Evolutionary conservation across 768 basidiomycete genomes (phyloP).

Genomic region (Cyathus striatus): DNA sequence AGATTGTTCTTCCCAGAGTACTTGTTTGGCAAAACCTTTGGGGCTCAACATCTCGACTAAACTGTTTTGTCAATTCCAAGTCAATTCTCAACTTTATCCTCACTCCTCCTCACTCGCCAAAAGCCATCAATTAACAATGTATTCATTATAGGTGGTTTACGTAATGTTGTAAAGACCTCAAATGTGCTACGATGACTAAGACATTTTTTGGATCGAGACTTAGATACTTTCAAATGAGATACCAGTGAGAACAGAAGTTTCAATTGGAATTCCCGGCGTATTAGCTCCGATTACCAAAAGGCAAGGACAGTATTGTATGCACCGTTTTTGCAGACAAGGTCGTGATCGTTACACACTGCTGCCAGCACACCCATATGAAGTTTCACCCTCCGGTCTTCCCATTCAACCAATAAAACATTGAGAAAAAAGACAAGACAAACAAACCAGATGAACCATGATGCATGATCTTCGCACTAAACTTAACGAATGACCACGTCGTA

Average conservation of each 20-base stretch:
- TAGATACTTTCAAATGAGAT: too few species aligned
- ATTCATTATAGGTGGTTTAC: too few species aligned
- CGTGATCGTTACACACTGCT: neutral
- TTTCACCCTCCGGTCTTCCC: neutral
- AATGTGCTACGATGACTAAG: too few species aligned
- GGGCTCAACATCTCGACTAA: neutral
- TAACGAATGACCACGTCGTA: too few species aligned
- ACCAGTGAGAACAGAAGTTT: too few species aligned
- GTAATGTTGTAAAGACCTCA: too few species aligned
- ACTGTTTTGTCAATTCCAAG: neutral
- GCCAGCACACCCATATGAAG: neutral
- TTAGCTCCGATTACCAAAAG: neutral
- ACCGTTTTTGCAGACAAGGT: neutral
- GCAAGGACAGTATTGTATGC: neutral
- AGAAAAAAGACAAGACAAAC: neutral
- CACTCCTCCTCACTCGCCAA: neutral
- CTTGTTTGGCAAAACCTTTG: neutral
- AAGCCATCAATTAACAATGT: neutral
- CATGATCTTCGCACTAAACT: too few species aligned
- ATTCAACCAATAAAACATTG: neutral
- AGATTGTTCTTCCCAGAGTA: neutral
- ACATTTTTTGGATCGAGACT: too few species aligned
- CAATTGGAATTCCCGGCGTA: too few species aligned
- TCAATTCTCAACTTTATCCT: neutral
- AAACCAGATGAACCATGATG: too few species aligned